These are phyloP conservation scores for Russula dissimulans DNA, from an alignment of 768 basidiomycete species.

Conservation along the genomic window DNA sequence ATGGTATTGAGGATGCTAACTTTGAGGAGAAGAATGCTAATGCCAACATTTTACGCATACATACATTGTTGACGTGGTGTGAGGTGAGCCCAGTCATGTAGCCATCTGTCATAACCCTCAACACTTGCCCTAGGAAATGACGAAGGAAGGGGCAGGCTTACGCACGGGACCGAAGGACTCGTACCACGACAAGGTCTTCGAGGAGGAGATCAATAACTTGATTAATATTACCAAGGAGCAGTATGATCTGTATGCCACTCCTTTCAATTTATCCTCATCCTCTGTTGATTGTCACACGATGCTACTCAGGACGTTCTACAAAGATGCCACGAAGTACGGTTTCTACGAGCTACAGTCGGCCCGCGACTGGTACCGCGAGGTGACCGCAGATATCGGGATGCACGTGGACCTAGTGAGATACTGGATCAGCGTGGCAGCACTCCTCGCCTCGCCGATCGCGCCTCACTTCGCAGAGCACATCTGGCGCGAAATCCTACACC, in stretches of 20 bases:
- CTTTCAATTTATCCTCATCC: neutral
- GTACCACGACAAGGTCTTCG: conserved; percentile 86
- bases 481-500: conserved; percentile 65
- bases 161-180: conserved; percentile 59
- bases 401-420: conserved; percentile 76
- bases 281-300: neutral
- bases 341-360: conserved; percentile 91
- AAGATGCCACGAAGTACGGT: conserved; percentile 89
- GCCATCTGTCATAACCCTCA: neutral
- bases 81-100: conserved; percentile 43
- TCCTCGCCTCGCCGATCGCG: conserved; percentile 79
- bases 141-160: conserved; percentile 58
- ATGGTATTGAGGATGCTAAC: conserved; percentile 97
- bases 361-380: conserved; percentile 95
- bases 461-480: conserved; percentile 94
- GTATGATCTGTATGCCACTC: conserved; percentile 62
- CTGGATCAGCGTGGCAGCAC: conserved; percentile 76
- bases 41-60: conserved; percentile 87
- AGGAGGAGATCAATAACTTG: conserved; percentile 81
- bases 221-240: conserved; percentile 73
- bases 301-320: conserved; percentile 72
- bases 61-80: conserved; percentile 87
- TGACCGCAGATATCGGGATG: conserved; percentile 84
- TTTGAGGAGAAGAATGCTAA: conserved; percentile 99
- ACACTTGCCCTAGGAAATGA: conserved; percentile 55